phyloP scores from a whole-genome alignment of 192 early-diverging fungal genomes.

The Lunasporangiospora selenospora region DNA sequence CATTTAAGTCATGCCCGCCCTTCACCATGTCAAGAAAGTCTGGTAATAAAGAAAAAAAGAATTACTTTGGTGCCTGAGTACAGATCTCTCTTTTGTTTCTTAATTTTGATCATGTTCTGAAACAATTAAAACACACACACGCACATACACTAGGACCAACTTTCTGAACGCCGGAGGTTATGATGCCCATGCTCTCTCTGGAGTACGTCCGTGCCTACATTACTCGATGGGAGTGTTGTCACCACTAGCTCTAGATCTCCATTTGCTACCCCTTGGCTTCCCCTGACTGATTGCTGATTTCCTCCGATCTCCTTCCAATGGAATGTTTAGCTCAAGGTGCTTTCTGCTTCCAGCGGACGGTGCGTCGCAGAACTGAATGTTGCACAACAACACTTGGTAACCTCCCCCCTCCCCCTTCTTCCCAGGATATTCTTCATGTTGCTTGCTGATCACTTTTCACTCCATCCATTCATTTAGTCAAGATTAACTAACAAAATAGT shows the following conservation, averaged over 20 bases:
- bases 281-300: too few species aligned
- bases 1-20: slow-evolving; percentile 10
- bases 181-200: slow-evolving; percentile 30
- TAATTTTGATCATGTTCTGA: background rate
- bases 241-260: too few species aligned
- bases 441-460: too few species aligned
- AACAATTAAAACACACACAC: too few species aligned
- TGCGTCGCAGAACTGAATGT: slow-evolving; percentile 52
- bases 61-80: too few species aligned
- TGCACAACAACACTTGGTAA: slow-evolving; percentile 59
- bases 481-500: background rate
- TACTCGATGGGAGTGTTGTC: too few species aligned
- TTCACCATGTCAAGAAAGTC: slow-evolving; percentile 39
- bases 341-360: slow-evolving; percentile 45
- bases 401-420: background rate
- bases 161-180: slow-evolving; percentile 31
- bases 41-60: slow-evolving; percentile 19
- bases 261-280: too few species aligned
- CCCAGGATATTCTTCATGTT: too few species aligned
- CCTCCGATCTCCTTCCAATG: too few species aligned
- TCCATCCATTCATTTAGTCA: too few species aligned
- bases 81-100: background rate
- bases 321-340: slow-evolving; percentile 52
- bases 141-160: slow-evolving; percentile 27
- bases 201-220: slow-evolving; percentile 21